Evolutionary conservation across 108 stramenopile genomes (phyloP).

Genomic region (Parmales sp.): DNA sequence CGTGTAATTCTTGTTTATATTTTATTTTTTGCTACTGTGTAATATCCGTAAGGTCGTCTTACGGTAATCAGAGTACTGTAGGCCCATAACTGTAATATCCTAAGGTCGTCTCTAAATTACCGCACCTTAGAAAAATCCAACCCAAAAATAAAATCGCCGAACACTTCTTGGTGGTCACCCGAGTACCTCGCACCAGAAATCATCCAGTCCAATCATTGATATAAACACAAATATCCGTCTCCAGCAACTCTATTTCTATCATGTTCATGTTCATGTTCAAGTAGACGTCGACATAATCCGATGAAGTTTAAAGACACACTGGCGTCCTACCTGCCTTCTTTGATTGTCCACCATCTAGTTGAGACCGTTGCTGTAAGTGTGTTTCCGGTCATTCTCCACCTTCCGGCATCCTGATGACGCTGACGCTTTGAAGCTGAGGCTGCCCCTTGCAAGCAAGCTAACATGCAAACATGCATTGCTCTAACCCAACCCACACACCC

Average conservation of each 20-base stretch:
- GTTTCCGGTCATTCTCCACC: neutral
- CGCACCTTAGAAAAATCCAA: too few species aligned
- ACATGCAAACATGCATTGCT: neutral
- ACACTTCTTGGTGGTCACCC: slow-evolving; percentile 52
- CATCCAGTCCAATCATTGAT: slow-evolving; percentile 47
- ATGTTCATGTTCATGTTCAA: too few species aligned
- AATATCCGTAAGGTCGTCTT: too few species aligned
- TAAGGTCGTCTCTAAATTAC: too few species aligned
- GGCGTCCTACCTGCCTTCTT: slow-evolving; percentile 25
- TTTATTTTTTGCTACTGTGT: too few species aligned
- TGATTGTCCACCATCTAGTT: slow-evolving; percentile 19
- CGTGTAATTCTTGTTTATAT: too few species aligned
- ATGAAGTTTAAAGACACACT: slow-evolving; percentile 29
- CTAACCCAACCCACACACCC: neutral
- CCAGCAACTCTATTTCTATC: too few species aligned
- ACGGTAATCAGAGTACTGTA: too few species aligned
- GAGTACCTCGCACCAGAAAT: slow-evolving; percentile 74
- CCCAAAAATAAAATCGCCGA: too few species aligned
- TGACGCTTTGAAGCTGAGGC: neutral
- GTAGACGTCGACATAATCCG: too few species aligned
- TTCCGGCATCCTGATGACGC: neutral
- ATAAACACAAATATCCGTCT: too few species aligned
- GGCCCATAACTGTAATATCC: too few species aligned
- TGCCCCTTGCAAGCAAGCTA: neutral
- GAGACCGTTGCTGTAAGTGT: slow-evolving; percentile 1